Evolutionary conservation across 148 eudicot species (phyloP), one percentile per base, ranked within the genome.

Genomic region (Polygonum maritimum): DNA sequence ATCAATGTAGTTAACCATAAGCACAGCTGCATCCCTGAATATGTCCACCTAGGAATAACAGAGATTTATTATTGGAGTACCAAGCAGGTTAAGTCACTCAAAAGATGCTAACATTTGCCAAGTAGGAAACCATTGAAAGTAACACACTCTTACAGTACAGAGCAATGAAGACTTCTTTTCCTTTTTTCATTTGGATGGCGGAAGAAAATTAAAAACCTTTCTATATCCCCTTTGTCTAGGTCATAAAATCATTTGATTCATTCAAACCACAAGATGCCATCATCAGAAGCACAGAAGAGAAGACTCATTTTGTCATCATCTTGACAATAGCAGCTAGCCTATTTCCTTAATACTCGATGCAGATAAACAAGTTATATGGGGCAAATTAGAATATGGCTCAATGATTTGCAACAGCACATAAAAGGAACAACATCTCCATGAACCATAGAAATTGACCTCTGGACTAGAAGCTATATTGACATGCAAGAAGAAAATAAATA

Each of bases 1-100:
- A 54, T 90, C 97, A 26, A 95, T 88, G 79, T 80, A 95, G 71
- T 90, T 84, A 82, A 92, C 96, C 98, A 94, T 92, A 82, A 92
- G 86, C 19, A 84, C 90, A 73, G 96, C 98, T 77, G 97, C 98
- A 94, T 26, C 31, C 31, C 31, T 26, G 31, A 26, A 26, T 26
- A 26, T 26, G 31, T 26, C 31, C 31, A 26, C 98, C 97, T 94
- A 88, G 44, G 78, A 71, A 81, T 72, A 69, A 49, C 33, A 26
- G 31, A 72, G 26, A 71, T 70, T 26, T 26, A 60, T 31, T 35
- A 33, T 2, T 63, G 18, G n/a, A 63, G 39, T 31, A 63, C n/a
- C 69, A 33, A 33, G 31, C 10, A 31, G 69, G 18, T 63, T 15
- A 26, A 10, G 22, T 60, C 8, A 26, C 35, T 22, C 38, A 26